Evolutionary conservation across 2,329 filamentous ascomycete genomes (phyloP).

Genomic region (Clonostachys rhizophaga): DNA sequence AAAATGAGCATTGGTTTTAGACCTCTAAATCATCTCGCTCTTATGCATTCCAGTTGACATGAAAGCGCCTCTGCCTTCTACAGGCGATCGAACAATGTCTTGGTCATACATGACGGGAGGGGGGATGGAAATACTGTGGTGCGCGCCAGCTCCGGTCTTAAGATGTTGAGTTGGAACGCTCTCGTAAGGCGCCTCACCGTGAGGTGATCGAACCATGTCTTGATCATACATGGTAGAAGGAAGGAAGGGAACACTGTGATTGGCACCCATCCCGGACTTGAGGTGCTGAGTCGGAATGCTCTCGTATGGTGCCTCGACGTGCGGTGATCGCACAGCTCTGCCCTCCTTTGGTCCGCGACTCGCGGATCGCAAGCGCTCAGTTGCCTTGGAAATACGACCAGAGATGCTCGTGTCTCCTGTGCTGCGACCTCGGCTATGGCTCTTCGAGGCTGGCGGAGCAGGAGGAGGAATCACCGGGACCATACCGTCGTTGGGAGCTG

Average conservation of each 20-base stretch:
- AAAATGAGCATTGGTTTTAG: not conserved
- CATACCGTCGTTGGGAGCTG: constrained; percentile 32
- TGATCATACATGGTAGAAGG: too few relatives aligned
- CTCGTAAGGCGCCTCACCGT: not conserved
- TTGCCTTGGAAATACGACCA: constrained; percentile 50
- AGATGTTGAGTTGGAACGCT: not conserved
- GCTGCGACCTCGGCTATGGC: constrained; percentile 53
- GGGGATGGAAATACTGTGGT: constrained; percentile 4
- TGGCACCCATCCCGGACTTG: constrained; percentile 9
- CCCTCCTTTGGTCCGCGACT: constrained; percentile 48
- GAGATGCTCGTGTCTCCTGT: constrained; percentile 46
- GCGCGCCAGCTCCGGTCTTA: not conserved
- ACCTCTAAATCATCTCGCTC: constrained; percentile 49
- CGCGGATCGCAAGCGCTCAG: constrained; percentile 55
- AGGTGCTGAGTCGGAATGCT: constrained; percentile 25
- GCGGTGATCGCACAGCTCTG: constrained; percentile 8
- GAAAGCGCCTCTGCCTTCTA: constrained; percentile 24
- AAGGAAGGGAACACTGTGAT: too few relatives aligned
- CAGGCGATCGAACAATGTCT: constrained; percentile 23
- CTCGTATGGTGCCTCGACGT: constrained; percentile 32
- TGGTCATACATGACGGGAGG: constrained; percentile 32
- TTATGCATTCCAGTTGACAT: constrained; percentile 45
- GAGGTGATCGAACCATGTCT: constrained; percentile 4
- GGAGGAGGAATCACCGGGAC: constrained; percentile 40
- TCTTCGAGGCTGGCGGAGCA: constrained; percentile 41